Conservation (phyloP, 306 rosid species). For the Cicer chorassanicum region DNA sequence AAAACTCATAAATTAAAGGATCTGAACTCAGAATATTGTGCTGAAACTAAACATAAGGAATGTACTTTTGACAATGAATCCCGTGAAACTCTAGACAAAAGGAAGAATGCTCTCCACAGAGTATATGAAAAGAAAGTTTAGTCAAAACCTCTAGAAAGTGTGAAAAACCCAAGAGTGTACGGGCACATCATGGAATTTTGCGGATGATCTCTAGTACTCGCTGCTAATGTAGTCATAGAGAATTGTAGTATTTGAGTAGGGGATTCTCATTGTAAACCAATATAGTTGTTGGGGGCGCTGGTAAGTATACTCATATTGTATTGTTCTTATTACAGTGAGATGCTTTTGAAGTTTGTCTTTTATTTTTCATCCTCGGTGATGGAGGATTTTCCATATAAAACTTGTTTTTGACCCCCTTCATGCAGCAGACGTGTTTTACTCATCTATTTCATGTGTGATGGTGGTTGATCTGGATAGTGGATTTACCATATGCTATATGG, state of each 20-base stretch:
- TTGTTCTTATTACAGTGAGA: conserved; percentile 2
- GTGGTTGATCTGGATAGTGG: conserved; percentile 27
- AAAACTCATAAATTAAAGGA: background rate
- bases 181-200: background rate
- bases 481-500: conserved; percentile 3
- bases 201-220: background rate
- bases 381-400: conserved; percentile 15
- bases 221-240: background rate
- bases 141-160: background rate
- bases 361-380: background rate
- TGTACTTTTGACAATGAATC: background rate
- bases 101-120: background rate
- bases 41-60: background rate
- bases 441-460: background rate
- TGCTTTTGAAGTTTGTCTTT: conserved; percentile 31
- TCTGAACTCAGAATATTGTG: background rate
- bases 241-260: conserved; percentile 17
- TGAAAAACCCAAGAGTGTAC: background rate
- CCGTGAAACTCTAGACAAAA: background rate
- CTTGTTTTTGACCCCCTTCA: background rate
- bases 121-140: background rate
- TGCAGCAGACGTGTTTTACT: background rate
- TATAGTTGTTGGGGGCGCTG: background rate
- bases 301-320: background rate
- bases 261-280: conserved; percentile 26